Evolutionary conservation across 1,139 yeast genomes (phyloP), one percentile per base, ranked within the genome.

Genomic region (Candida labiduridarum): DNA sequence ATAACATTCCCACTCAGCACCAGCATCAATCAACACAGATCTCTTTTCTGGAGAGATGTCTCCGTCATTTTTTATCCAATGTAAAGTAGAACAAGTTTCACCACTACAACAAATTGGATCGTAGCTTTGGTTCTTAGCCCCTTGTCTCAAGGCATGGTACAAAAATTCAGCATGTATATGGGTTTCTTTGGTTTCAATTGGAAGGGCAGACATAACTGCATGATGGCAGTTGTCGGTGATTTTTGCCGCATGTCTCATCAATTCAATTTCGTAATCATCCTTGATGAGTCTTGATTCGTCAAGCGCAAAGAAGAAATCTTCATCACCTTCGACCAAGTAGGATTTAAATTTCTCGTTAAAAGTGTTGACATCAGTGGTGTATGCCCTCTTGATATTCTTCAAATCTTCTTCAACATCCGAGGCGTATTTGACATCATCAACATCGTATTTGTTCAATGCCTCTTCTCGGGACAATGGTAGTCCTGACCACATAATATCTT

Each of bases 61-160:
- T 52, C 86, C 91, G 61, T 91, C 96, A 63, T 94, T 94, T 62
- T 85, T 86, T 15, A 88, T 85, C 65, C 92, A 94, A 67, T 94
- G 99, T 56, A 94, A 78, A 2, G 97, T 90, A 22, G 96, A 90
- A 64, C 97, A 89, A 54, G 86, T 85, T 38, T 96, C 85, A 0
- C 99, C 99, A 10, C 96, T 81, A 63, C 98, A 92, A 67, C 98
- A 92, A 53, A 94, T 90, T 16, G 98, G 98, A 64, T 91, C 97
- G 65, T 94, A 94, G 11, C 96, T 85, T 67, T 86, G 90, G 60
- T 81, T 73, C 68, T 90, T 91, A 22, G 96, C 86, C 2, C 98
- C 98, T 68, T 92, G 97, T 61, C 98, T 85, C 57, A 89, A 80
- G 2, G 97, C 89, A 68, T 94, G 98, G 67, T 94, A 94, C 54